Base-by-base conservation (phyloP, 2,329 filamentous ascomycete genomes). In the Neofusicoccum cordaticola region DNA sequence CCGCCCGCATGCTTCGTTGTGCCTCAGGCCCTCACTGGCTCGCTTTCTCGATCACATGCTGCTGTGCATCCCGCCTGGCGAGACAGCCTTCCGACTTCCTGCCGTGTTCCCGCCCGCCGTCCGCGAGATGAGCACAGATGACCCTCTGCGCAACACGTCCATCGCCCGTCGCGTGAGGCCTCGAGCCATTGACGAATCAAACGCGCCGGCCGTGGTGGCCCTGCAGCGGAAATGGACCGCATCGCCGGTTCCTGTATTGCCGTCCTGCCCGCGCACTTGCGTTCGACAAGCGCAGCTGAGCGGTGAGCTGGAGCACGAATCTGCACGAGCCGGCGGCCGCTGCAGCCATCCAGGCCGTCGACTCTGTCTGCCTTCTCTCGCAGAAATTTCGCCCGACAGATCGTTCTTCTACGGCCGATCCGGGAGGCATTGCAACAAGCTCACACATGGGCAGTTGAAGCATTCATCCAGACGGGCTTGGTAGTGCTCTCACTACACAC, bases 11-110 rank as follows among this genome's bases (percentile, higher is more conserved):
- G 50, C 50, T 31, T 39, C 31, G 51, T 35, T 35, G 6, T 17
- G 50, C 50, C 31, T 37, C 50, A 52, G 50, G 34, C 35, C 51
- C 35, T 53, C n/a, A 44, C 39, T 45, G 52, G 37, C 31, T 37
- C 42, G 56, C 56, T 47, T 58, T 44, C 39, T 22, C 31, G 42
- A 47, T 60, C 56, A 47, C 56, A 47, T 60, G 56, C 44, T 48
- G 22, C 27, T 31, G 19, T n/a, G 35, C 51, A 37, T 37, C 31
- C 31, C 15, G 11, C 50, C 6, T 41, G 8, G 35, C 39, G 17
- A 22, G 56, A 47, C 31, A 12, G 15, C 17, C n/a, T 37, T 17
- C 56, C 31, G 56, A 37, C 31, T 47, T 37, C 41, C 53, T 45
- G 22, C 53, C 37, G 52, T 4, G 8, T n/a, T 7, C 39, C 53